A percentile compares a stretch with the other conserved stretches of the same genome.
phyloP scores from a whole-genome alignment of 106 monocot genomes.

The Dendrobium nobile region DNA sequence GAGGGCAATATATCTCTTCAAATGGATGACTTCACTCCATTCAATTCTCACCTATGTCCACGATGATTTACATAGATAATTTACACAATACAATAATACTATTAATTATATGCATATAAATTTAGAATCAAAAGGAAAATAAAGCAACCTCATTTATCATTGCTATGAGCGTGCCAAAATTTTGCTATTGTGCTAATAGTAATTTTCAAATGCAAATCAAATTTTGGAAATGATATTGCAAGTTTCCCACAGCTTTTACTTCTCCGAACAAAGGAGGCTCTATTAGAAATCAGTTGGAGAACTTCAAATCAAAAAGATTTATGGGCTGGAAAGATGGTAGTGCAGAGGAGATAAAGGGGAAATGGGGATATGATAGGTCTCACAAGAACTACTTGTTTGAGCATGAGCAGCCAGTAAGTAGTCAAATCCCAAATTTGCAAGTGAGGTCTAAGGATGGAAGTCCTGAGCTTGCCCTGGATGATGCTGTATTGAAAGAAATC shows the following conservation, averaged over 20 bases:
- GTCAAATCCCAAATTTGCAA: background rate
- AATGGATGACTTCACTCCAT: too few relatives aligned
- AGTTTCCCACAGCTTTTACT: background rate
- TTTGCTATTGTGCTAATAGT: background rate
- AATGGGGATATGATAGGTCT: background rate
- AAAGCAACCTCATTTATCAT: background rate
- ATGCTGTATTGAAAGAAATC: constrained; percentile 29
- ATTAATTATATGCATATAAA: background rate
- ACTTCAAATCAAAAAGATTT: background rate
- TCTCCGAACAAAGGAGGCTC: background rate
- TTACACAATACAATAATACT: background rate
- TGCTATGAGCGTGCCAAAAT: background rate
- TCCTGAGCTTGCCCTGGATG: constrained; percentile 17
- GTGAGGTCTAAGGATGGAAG: background rate
- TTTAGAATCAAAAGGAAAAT: background rate
- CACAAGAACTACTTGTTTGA: constrained; percentile 10
- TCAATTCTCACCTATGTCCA: too few relatives aligned
- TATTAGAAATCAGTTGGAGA: background rate
- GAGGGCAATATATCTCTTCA: too few relatives aligned
- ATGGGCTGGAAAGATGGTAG: background rate
- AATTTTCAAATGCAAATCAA: background rate
- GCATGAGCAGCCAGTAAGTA: background rate
- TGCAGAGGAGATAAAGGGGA: background rate
- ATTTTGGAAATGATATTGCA: background rate
- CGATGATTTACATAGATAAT: too few relatives aligned